These are phyloP conservation scores for Ilex asprella DNA, from an alignment of 257 asterid genomes.

Conservation along the genomic window DNA sequence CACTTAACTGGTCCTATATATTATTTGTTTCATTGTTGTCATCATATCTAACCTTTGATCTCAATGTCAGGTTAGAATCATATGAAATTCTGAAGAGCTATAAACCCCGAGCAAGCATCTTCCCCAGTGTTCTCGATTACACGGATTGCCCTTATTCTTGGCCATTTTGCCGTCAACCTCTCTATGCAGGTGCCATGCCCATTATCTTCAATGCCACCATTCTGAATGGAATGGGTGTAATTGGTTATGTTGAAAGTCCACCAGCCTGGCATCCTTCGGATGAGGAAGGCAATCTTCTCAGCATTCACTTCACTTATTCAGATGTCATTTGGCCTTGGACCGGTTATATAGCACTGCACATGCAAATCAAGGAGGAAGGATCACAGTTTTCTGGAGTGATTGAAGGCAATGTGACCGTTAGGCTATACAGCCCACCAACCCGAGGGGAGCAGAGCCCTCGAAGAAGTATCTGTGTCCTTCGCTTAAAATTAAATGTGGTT, in stretches of 20 bases:
- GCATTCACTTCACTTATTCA: slow-evolving; percentile 80
- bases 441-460: slow-evolving; percentile 55
- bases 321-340: slow-evolving; percentile 99
- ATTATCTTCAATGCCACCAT: slow-evolving; percentile 88
- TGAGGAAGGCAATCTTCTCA: slow-evolving; percentile 87
- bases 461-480: slow-evolving; percentile 66
- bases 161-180: slow-evolving; percentile 99
- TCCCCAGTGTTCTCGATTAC: slow-evolving; percentile 84
- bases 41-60: slow-evolving; percentile 22
- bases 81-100: slow-evolving; percentile 82
- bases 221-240: slow-evolving; percentile 91
- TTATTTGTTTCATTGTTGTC: slow-evolving; percentile 2
- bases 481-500: slow-evolving; percentile 63
- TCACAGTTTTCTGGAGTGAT: slow-evolving; percentile 80
- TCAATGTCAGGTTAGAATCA: slow-evolving; percentile 68
- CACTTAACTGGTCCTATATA: slow-evolving; percentile 14
- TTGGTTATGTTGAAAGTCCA: slow-evolving; percentile 77
- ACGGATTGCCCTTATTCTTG: slow-evolving; percentile 96
- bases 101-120: slow-evolving; percentile 93
- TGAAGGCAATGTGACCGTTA: slow-evolving; percentile 81
- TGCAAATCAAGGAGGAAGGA: slow-evolving; percentile 97
- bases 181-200: slow-evolving; percentile 98
- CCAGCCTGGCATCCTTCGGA: slow-evolving; percentile 83
- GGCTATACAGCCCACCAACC: slow-evolving; percentile 72
- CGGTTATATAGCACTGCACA: slow-evolving; percentile 86